Percentiles rank a stretch among this genome's conserved stretches.
phyloP scores from a whole-genome alignment of 805 yeast species.

The Komagataella populi region DNA sequence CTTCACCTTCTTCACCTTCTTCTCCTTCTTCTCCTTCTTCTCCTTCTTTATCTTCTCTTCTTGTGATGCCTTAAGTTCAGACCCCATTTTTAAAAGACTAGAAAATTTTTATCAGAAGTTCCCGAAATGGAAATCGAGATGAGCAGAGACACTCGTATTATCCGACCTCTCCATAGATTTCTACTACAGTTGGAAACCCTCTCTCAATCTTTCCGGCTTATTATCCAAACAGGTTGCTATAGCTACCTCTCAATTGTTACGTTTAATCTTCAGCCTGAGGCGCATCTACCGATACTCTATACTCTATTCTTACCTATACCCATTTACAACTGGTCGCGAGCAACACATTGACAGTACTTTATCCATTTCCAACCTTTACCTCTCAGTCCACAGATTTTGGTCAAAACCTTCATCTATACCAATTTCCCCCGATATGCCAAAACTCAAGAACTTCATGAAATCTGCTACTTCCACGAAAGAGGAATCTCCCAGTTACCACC shows the following conservation, averaged over 20 bases:
- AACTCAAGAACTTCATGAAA: background rate
- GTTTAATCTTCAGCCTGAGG: background rate
- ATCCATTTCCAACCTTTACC: background rate
- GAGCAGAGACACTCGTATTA: background rate
- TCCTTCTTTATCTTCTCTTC: conserved; percentile 8
- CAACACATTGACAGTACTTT: background rate
- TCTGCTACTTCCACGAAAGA: background rate
- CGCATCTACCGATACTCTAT: background rate
- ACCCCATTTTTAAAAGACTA: background rate
- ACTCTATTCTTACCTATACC: background rate
- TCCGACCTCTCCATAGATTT: background rate
- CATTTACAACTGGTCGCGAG: background rate
- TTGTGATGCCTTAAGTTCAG: background rate
- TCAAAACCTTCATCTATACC: background rate
- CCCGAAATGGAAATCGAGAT: background rate
- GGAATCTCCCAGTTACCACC: background rate
- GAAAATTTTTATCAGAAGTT: background rate
- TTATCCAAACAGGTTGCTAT: background rate
- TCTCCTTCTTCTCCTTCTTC: conserved; percentile 14
- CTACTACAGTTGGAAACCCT: background rate
- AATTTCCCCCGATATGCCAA: background rate
- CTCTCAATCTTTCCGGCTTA: background rate
- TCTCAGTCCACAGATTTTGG: background rate
- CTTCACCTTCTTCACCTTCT: conserved; percentile 14
- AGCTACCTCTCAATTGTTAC: background rate